Conservation (phyloP, 2,329 filamentous ascomycete genomes). For the Cordyceps tenuipes region DNA sequence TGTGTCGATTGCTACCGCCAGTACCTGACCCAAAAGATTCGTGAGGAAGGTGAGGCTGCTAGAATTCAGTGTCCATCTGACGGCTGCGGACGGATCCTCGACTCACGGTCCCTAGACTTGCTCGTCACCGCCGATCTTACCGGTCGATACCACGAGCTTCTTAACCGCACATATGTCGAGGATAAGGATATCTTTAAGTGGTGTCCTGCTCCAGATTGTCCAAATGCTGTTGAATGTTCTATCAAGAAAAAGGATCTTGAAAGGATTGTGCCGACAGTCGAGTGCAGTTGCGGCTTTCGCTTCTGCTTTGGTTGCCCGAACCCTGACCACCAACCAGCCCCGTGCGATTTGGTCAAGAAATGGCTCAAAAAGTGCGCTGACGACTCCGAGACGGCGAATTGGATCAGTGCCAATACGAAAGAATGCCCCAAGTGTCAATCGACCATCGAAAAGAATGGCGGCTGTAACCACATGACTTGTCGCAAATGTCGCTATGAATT, state of each 20-base stretch:
- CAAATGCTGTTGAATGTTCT: conserved; percentile 81
- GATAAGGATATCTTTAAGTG: conserved; percentile 93
- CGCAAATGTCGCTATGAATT: conserved; percentile 94
- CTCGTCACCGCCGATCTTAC: conserved; percentile 53
- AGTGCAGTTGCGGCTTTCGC: conserved; percentile 72
- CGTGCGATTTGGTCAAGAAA: conserved; percentile 81
- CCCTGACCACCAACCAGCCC: conserved; percentile 85
- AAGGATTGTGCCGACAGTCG: conserved; percentile 80
- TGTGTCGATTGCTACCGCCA: conserved; percentile 89
- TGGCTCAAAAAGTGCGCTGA: conserved; percentile 99
- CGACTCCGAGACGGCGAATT: conserved; percentile 96
- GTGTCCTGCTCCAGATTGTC: conserved; percentile 97
- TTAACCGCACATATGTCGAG: conserved; percentile 92
- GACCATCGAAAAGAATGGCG: conserved; percentile 97
- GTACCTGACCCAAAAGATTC: conserved; percentile 87
- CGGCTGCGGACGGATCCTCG: conserved; percentile 81
- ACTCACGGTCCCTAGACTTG: conserved; percentile 77
- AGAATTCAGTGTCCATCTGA: conserved; percentile 89
- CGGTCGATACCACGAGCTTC: conserved; percentile 68
- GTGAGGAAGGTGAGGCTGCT: conserved; percentile 89
- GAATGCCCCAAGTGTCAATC: conserved; percentile 94
- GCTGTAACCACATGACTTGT: conserved; percentile 97
- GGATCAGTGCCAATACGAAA: conserved; percentile 98
- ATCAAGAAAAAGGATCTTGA: conserved; percentile 83
- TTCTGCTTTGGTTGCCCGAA: conserved; percentile 96